Base-by-base conservation (phyloP, 2,329 filamentous ascomycete species). In the Tolypocladium nubicola region DNA sequence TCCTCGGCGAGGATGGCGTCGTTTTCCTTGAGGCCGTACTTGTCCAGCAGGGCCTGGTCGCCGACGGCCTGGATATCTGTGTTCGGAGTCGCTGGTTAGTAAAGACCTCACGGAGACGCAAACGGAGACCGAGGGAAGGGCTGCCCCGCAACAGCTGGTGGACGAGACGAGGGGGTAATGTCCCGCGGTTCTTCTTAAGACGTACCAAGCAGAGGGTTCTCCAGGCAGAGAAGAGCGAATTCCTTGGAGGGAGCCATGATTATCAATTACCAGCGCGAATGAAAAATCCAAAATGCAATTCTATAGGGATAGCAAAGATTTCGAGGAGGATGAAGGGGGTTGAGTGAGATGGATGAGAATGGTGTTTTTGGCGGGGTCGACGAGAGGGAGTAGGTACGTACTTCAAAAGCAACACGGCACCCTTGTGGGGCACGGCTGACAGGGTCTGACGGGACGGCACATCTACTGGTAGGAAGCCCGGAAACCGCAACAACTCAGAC, bases 1-100 rank as follows among this genome's bases (percentile, higher is more conserved):
- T 90, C 85, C 75, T 96, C 90, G 57, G 93, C 93, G 60, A 99
- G 89, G 73, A 99, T 97, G 67, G 94, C 94, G 74, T 99, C 93
- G 78, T 99, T 96, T 73, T 88, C 82, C 81, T 99, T 97, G 68
- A 99, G 82, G 59, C 78, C 85, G 73, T 99, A 99, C 81, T 97
- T 96, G 65, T 92, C 79, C 60, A 99, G 88, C 57, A 97, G 85
- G 37, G 84, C 85, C 66, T 92, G 82, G 75, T 93, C 84, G 67
- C 91, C 95, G 66, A 78, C 68, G 67, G 88, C 94, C 78, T 97
- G 93, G 73, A 99, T 99, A 73, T 99, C 89, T 92, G 66, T 9
- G 57, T 43, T 35, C 55, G 55, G 52, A 52, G n/a, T 8, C 37
- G n/a, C 50, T 23, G 49, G 56, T 54, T 13, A 58, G 58, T 38